Evolutionary conservation across 2,329 filamentous ascomycete species (phyloP), one percentile per base, ranked within the genome.

Genomic region (Trichoderma atroviride): DNA sequence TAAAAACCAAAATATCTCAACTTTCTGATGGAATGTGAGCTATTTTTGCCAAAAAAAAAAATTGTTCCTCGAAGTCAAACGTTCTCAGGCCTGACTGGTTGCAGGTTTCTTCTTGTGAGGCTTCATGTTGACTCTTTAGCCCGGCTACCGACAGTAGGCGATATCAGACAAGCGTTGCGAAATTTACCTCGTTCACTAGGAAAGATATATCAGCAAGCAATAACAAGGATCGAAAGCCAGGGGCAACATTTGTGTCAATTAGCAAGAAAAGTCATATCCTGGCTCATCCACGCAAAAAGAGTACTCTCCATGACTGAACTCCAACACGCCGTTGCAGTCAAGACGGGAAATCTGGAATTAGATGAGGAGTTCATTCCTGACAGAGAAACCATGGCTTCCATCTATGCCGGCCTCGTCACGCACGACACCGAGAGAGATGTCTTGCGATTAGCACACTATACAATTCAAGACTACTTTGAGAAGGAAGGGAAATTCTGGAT

Each of bases 361-460:
- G 31, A 52, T 5, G 29, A 47, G 13, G 40, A 63, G 0, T 63
- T 56, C 6, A 52, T 64, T 29, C 52, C 60, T 3, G 61, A 66
- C 4, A 66, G 35, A 19, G 52, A 47, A 22, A 55, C 43, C 2
- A 1, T 69, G 6, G 31, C 31, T 19, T 66, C 61, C 1, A 3
- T 69, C 29, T 69, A 60, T 16, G 53, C 68, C 7, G 68, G 68
- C 3, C 53, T 69, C 2, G 59, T 69, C 11, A 43, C 61, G 4
- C n/a, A 66, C 4, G 61, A 69, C 27, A 4, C 24, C 13, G 29
- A 69, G 14, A 66, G 68, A 11, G 16, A 22, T 24, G n/a, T 33
- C 19, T 13, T 69, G 19, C 68, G 61, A 50, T 37, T 69, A 19
- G 40, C 63, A 2, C 68, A 69, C 24, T 58, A 69, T 16, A 66